A percentile compares a stretch with the other conserved stretches of the same genome.
Conservation (phyloP, 768 basidiomycete species). For the Macrolepiota dolichaula region DNA sequence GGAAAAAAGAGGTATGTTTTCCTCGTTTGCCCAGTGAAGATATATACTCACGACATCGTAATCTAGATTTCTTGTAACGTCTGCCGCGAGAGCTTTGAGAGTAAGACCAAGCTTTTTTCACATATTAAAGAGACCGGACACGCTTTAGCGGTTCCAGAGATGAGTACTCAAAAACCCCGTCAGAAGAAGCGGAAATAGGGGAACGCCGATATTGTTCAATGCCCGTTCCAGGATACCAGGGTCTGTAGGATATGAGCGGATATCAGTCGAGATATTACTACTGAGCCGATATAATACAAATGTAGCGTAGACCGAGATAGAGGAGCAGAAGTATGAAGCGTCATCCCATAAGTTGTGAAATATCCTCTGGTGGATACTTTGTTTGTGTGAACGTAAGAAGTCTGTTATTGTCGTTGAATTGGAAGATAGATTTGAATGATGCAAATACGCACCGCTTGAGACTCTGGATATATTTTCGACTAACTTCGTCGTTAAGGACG, state of each 20-base stretch:
- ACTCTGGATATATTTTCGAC: slow-evolving; percentile 97
- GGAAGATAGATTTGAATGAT: background rate
- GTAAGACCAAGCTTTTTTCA: slow-evolving; percentile 69
- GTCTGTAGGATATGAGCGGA: background rate
- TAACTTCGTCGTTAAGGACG: slow-evolving; percentile 98
- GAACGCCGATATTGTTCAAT: background rate
- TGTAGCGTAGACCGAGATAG: background rate
- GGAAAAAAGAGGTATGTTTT: slow-evolving; percentile 19
- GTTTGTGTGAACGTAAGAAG: slow-evolving; percentile 94
- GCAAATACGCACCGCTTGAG: slow-evolving; percentile 70
- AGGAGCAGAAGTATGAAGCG: background rate
- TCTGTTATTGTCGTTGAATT: slow-evolving; percentile 37
- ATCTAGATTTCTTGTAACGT: slow-evolving; percentile 58
- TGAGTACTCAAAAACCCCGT: slow-evolving; percentile 22
- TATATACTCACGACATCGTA: background rate
- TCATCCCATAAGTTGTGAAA: slow-evolving; percentile 90
- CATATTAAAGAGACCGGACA: slow-evolving; percentile 75
- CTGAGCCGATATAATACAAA: background rate
- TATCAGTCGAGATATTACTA: background rate
- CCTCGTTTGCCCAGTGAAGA: background rate
- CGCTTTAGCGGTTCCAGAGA: slow-evolving; percentile 45
- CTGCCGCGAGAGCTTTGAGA: slow-evolving; percentile 60
- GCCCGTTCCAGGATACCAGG: background rate
- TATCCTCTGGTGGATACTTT: slow-evolving; percentile 91
- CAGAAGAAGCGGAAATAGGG: slow-evolving; percentile 34